Evolutionary conservation across 2,329 filamentous ascomycete genomes (phyloP).

Genomic region (Cytospora chrysosperma): DNA sequence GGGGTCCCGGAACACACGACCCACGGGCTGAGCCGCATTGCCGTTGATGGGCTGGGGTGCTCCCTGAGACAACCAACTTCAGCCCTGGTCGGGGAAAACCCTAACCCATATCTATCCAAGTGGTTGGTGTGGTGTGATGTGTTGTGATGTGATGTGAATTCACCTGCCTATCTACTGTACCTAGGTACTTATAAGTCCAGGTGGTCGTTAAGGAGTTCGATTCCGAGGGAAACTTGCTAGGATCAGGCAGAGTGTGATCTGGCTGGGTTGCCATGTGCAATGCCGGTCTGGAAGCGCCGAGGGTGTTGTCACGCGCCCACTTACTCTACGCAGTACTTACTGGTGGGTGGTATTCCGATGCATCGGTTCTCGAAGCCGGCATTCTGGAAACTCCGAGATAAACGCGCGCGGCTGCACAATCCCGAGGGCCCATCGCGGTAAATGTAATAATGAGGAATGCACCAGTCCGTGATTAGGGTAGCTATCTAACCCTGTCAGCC

Average conservation of each 20-base stretch:
- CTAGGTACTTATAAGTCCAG: too few species aligned
- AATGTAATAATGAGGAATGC: too few species aligned
- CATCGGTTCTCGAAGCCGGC: not conserved
- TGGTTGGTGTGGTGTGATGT: too few species aligned
- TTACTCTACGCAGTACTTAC: not conserved
- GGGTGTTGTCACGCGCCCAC: not conserved
- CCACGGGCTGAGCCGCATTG: slow-evolving; percentile 18
- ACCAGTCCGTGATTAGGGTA: too few species aligned
- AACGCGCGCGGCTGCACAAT: not conserved
- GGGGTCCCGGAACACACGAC: slow-evolving; percentile 10
- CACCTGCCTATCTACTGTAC: too few species aligned
- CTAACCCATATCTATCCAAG: not conserved
- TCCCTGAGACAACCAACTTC: slow-evolving; percentile 2
- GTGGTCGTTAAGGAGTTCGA: too few species aligned
- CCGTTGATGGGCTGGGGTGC: slow-evolving; percentile 5
- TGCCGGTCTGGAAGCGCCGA: not conserved
- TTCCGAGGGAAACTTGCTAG: too few species aligned
- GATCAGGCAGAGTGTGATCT: not conserved
- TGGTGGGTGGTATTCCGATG: not conserved
- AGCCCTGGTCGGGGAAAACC: not conserved
- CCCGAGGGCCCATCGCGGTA: not conserved
- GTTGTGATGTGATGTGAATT: too few species aligned
- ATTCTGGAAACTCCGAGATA: not conserved
- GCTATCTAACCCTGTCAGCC: too few species aligned
- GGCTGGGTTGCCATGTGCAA: not conserved